Evolutionary conservation across 2,329 filamentous ascomycete genomes (phyloP).

Genomic region (Fusarium liriodendri): DNA sequence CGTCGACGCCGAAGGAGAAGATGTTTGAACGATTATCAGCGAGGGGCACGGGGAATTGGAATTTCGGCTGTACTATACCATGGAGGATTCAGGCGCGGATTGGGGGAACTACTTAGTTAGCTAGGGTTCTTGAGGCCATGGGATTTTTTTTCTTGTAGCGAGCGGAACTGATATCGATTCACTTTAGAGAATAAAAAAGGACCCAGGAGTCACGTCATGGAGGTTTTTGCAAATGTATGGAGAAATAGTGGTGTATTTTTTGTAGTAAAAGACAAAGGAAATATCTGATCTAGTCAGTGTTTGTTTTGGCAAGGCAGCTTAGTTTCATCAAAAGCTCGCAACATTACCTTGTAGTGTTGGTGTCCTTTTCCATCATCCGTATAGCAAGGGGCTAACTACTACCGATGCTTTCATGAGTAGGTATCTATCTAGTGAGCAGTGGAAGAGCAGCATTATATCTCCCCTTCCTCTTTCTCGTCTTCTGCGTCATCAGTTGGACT

Average conservation of each 20-base stretch:
- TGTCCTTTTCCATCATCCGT: not conserved
- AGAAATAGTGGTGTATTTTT: not conserved
- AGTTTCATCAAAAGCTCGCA: not conserved
- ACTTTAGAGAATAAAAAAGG: constrained; percentile 17
- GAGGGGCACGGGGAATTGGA: not conserved
- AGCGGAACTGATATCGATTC: constrained; percentile 32
- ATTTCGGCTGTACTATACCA: constrained; percentile 37
- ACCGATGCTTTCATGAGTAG: not conserved
- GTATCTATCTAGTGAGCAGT: not conserved
- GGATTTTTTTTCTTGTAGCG: constrained; percentile 27
- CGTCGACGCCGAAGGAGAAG: constrained; percentile 51
- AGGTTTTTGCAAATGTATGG: constrained; percentile 3
- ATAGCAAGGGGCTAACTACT: not conserved
- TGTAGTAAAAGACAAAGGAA: not conserved
- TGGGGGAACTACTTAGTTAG: constrained; percentile 10
- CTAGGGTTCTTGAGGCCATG: constrained; percentile 7
- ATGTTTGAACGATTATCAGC: constrained; percentile 40
- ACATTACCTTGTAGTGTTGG: not conserved
- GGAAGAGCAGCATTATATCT: not conserved
- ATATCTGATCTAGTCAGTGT: not conserved
- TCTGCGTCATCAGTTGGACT: not conserved
- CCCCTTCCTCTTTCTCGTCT: not conserved
- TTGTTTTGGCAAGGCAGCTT: not conserved
- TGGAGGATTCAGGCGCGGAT: constrained; percentile 26
- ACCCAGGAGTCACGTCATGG: not conserved